phyloP scores from a whole-genome alignment of 78 protist species.

The Cavenderia fasciculata region DNA sequence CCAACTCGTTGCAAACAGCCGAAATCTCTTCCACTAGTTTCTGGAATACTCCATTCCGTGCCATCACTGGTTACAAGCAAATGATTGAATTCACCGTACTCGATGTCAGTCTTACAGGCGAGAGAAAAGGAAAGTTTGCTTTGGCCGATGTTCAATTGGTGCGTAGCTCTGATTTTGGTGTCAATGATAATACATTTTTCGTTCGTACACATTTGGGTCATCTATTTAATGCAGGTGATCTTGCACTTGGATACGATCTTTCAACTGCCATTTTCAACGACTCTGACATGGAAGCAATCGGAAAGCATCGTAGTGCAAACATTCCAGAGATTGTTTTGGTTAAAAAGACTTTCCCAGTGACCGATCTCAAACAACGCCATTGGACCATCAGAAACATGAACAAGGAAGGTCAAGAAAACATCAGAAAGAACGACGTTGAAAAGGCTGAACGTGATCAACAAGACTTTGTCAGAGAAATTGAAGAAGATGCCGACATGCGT shows the following conservation, averaged over 20 bases:
- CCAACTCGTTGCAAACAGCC: constrained; percentile 84
- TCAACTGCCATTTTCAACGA: constrained; percentile 73
- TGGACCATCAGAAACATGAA: constrained; percentile 14
- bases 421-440: constrained; percentile 44
- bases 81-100: constrained; percentile 88
- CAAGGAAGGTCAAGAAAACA: constrained; percentile 29
- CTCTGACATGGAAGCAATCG: constrained; percentile 35
- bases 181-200: constrained; percentile 66
- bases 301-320: background rate
- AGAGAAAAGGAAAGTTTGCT: constrained; percentile 64
- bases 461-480: constrained; percentile 89
- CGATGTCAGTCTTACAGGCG: constrained; percentile 86
- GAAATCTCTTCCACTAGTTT: constrained; percentile 80
- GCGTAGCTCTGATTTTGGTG: constrained; percentile 83
- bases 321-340: constrained; percentile 92
- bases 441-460: constrained; percentile 76
- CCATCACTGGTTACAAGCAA: constrained; percentile 62
- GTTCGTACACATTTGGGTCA: constrained; percentile 92
- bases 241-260: constrained; percentile 88
- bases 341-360: constrained; percentile 85
- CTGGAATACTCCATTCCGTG: constrained; percentile 89
- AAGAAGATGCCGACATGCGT: constrained; percentile 88
- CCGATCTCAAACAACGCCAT: constrained; percentile 51
- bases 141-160: constrained; percentile 87
- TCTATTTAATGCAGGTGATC: constrained; percentile 92